phyloP scores from a whole-genome alignment of 139 green algal species.

The Picochlorum sp. region DNA sequence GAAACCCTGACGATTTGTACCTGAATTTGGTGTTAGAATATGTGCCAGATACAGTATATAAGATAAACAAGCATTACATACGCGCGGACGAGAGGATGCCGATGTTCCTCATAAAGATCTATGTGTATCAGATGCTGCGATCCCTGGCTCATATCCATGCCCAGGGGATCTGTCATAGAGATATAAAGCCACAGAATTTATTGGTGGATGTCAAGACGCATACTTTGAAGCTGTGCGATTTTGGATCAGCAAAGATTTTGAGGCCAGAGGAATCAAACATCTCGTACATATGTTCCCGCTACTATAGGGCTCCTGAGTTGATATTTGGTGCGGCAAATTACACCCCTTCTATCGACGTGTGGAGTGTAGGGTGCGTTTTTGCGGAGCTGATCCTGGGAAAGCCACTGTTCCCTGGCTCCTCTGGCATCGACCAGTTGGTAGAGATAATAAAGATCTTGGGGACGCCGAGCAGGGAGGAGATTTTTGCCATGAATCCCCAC shows the following conservation, averaged over 20 bases:
- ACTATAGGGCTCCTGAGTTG: constrained; percentile 94
- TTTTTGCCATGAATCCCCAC: constrained; percentile 98
- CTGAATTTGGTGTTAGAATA: constrained; percentile 98
- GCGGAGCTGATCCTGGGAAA: constrained; percentile 94
- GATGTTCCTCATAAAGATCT: constrained; percentile 88
- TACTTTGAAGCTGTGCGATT: constrained; percentile 97
- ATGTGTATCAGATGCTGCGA: constrained; percentile 86
- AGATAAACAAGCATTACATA: constrained; percentile 92
- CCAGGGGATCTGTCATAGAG: constrained; percentile 80
- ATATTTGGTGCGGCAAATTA: constrained; percentile 99
- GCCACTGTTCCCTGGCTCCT: constrained; percentile 86
- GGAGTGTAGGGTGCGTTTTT: constrained; percentile 95
- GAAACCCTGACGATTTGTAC: constrained; percentile 66
- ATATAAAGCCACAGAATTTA: constrained; percentile 97
- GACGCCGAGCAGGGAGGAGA: constrained; percentile 90
- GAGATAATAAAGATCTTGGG: constrained; percentile 99
- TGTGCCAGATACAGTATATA: constrained; percentile 96
- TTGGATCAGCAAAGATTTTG: constrained; percentile 94
- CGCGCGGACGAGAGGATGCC: constrained; percentile 92
- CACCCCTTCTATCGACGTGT: constrained; percentile 94
- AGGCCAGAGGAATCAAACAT: constrained; percentile 96
- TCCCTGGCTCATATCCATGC: constrained; percentile 75
- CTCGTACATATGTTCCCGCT: constrained; percentile 97
- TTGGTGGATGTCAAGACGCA: constrained; percentile 89
- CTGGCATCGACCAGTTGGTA: constrained; percentile 97